A percentile compares a stretch with the other conserved stretches of the same genome.
These are phyloP conservation scores for Lichtheimia corymbifera DNA, from an alignment of 371 early-diverging fungal genomes.

Conservation along the genomic window DNA sequence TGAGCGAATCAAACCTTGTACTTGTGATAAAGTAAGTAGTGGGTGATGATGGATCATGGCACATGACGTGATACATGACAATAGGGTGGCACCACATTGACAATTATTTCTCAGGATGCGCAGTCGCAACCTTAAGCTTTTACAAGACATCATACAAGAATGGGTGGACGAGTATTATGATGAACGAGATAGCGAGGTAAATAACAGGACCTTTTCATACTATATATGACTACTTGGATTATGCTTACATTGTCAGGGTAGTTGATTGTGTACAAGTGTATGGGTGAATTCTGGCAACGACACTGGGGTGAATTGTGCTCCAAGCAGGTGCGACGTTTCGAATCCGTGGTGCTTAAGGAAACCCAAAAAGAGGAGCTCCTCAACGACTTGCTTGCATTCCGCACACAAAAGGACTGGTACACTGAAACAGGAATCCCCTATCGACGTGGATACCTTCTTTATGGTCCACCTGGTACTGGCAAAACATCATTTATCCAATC, in stretches of 20 bases:
- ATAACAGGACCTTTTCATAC: too few relatives aligned
- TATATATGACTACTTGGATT: too few relatives aligned
- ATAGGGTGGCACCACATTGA: too few relatives aligned
- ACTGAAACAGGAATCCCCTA: slow-evolving; percentile 84
- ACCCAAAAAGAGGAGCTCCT: slow-evolving; percentile 34
- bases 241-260: slow-evolving; percentile 1
- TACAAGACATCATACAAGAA: slow-evolving; percentile 35
- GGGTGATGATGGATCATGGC: too few relatives aligned
- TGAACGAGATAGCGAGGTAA: slow-evolving; percentile 7
- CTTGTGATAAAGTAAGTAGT: slow-evolving; percentile 16
- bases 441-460: slow-evolving; percentile 79
- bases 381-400: not conserved
- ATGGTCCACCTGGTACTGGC: slow-evolving; percentile 69
- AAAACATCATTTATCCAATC: slow-evolving; percentile 66
- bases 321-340: slow-evolving; percentile 32
- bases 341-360: slow-evolving; percentile 34
- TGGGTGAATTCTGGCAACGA: slow-evolving; percentile 22
- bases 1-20: too few relatives aligned
- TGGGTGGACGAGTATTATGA: slow-evolving; percentile 34
- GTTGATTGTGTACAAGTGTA: slow-evolving; percentile 34
- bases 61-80: too few relatives aligned
- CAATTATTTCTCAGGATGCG: slow-evolving; percentile 1
- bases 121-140: slow-evolving; percentile 2
- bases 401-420: slow-evolving; percentile 74
- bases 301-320: slow-evolving; percentile 24